phyloP scores from a whole-genome alignment of 306 rosid species.

The Rosa rugosa region DNA sequence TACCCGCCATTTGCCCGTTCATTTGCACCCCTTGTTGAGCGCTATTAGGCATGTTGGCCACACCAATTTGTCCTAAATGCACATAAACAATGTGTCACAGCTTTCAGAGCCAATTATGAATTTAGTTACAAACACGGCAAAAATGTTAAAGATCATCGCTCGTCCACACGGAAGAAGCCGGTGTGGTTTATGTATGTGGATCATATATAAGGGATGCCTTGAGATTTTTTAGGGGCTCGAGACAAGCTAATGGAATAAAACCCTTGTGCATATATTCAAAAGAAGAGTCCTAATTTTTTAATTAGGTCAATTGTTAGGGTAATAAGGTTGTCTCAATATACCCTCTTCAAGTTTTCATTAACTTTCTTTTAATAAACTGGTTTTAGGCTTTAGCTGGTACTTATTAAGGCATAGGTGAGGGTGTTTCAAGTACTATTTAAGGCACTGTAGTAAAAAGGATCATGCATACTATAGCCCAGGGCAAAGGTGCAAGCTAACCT shows the following conservation, averaged over 20 bases:
- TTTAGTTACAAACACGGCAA: not conserved
- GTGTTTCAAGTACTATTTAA: not conserved
- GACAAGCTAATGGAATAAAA: too few species aligned
- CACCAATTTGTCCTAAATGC: not conserved
- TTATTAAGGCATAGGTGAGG: not conserved
- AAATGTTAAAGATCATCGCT: not conserved
- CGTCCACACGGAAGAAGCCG: not conserved
- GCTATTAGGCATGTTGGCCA: not conserved
- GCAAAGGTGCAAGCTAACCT: constrained; percentile 5
- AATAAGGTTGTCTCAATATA: too few species aligned
- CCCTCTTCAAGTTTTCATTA: too few species aligned
- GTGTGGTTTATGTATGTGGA: not conserved
- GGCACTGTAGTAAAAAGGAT: not conserved
- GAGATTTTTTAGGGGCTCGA: not conserved
- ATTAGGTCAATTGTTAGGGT: too few species aligned
- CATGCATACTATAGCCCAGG: not conserved
- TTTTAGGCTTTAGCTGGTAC: not conserved
- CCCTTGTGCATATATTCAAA: too few species aligned
- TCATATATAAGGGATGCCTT: not conserved
- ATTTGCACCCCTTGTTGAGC: not conserved
- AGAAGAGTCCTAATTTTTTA: not conserved
- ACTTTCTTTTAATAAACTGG: too few species aligned
- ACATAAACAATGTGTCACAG: not conserved
- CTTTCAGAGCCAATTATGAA: not conserved
- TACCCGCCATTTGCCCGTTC: not conserved